These are phyloP conservation scores for Erysimum cheiranthoides DNA, from an alignment of 345 rosid species.

Conservation along the genomic window DNA sequence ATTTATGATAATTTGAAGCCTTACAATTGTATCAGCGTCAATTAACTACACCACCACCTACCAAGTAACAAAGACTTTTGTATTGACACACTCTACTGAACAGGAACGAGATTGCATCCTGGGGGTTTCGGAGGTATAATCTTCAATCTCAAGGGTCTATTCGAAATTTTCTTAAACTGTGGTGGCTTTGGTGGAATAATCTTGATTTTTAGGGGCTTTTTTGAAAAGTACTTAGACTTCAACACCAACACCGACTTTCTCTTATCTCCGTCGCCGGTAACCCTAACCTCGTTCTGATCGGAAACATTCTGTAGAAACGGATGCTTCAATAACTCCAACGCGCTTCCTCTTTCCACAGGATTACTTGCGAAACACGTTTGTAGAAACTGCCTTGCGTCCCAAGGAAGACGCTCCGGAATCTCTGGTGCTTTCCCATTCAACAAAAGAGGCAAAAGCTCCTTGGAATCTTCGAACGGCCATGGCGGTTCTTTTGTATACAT, in stretches of 20 bases:
- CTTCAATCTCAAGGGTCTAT: constrained; percentile 30
- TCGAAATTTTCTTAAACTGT: neutral
- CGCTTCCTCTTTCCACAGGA: constrained; percentile 22
- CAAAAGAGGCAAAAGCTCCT: constrained; percentile 9
- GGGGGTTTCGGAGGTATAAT: constrained; percentile 33
- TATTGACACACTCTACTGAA: neutral
- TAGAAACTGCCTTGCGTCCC: constrained; percentile 27
- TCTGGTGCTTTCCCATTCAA: constrained; percentile 22
- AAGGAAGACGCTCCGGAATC: constrained; percentile 27
- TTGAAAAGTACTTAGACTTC: neutral
- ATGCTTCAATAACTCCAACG: constrained; percentile 24
- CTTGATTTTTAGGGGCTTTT: constrained; percentile 1
- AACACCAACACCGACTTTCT: constrained; percentile 5
- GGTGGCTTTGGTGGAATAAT: constrained; percentile 29
- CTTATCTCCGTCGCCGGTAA: constrained; percentile 8
- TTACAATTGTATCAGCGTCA: constrained; percentile 10
- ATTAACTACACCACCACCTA: neutral
- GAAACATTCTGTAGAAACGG: constrained; percentile 1
- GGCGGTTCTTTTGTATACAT: constrained; percentile 34
- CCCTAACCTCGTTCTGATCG: neutral
- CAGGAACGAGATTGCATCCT: constrained; percentile 2
- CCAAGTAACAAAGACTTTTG: neutral
- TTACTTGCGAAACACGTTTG: constrained; percentile 28
- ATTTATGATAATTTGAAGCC: neutral
- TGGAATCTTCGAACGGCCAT: neutral